Base-by-base conservation (phyloP, 192 early-diverging fungal genomes). In the Coemansia sp. region DNA sequence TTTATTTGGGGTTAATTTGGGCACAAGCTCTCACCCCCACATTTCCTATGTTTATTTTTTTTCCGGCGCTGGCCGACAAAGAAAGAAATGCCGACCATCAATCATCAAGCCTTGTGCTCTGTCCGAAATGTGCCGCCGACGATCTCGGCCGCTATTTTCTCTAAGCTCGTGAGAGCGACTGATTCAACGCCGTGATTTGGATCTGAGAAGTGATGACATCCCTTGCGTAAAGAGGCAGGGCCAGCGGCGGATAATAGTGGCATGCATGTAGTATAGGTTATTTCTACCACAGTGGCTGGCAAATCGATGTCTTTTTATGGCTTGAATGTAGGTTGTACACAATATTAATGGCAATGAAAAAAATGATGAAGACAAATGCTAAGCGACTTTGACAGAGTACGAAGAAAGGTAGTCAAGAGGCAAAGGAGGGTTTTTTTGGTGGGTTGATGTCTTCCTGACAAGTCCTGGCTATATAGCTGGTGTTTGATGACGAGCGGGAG, bases 21-120 rank as follows among this genome's bases (percentile, higher is more conserved):
- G 36, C 36, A 8, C 5, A 8, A 36, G 9, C 36, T 36, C 36
- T 36, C 2, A 51, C 0, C 47, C 47, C 47, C 47, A 22, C 55
- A 55, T 10, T 55, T 55, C 43, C 43, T 10, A 44, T 44, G 43
- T 15, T 44, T 44, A 13, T 54, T 55, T 55, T 55, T 55, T 5
- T 54, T 54, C n/a, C 47, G n/a, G 54, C 24, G 9, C 27, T 31
- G 54, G 27, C 54, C 54, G 54, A 55, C 22, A 55, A 55, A 55
- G 13, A 55, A 15, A 12, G 24, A 31, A 31, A 51, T 51, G 49
- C n/a, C 22, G 20, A 22, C 49, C 49, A n/a, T 2, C 20, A 46
- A 46, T 13, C 11, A 16, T 15, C 15, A 16, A 44, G 42, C 42
- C 11, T 3, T 16, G 44, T 46, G 16, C 22, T 24, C 27, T 57